These are phyloP conservation scores for Trifolium subterraneum DNA, from an alignment of 306 rosid genomes.

Conservation along the genomic window DNA sequence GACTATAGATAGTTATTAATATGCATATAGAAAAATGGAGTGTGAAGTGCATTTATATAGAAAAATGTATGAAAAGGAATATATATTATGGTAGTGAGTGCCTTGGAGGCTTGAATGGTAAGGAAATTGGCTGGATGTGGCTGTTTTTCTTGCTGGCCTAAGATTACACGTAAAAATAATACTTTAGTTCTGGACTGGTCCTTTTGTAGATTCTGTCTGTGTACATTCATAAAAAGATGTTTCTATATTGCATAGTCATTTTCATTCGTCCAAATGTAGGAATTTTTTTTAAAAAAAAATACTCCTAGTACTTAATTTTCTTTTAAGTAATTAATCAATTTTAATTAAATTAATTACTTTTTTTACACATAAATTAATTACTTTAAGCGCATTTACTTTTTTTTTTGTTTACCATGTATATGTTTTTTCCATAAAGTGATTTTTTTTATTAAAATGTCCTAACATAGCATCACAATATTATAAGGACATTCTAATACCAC, in stretches of 20 bases:
- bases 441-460: too few species aligned
- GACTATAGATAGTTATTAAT: not conserved
- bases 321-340: too few species aligned
- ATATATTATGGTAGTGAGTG: not conserved
- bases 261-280: not conserved
- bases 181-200: slow-evolving; percentile 9
- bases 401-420: too few species aligned
- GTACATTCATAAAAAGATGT: not conserved
- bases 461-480: too few species aligned
- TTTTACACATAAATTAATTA: too few species aligned
- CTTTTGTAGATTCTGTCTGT: not conserved
- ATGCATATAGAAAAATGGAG: not conserved
- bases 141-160: slow-evolving; percentile 23
- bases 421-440: too few species aligned
- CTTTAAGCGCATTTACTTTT: too few species aligned
- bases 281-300: not conserved
- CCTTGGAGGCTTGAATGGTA: not conserved
- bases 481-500: too few species aligned
- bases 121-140: not conserved
- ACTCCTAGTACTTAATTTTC: too few species aligned
- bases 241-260: not conserved
- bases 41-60: not conserved
- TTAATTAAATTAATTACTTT: too few species aligned
- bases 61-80: not conserved
- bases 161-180: slow-evolving; percentile 5